Percentiles rank a stretch among this genome's conserved stretches.
Evolutionary conservation across 2,329 filamentous ascomycete species (phyloP).

Genomic region (Camillea tinctor): DNA sequence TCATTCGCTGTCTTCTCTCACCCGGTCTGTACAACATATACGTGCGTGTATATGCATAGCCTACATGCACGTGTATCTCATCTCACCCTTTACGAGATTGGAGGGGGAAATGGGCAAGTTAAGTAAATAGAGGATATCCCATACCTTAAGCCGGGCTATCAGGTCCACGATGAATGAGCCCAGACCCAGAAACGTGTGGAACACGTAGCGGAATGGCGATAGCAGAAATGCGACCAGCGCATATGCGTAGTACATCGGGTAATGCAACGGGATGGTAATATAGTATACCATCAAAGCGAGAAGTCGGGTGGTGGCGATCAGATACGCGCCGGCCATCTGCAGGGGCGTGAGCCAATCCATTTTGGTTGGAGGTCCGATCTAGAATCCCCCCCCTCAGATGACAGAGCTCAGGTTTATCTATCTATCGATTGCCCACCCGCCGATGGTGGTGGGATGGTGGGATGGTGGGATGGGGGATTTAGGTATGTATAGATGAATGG

Average conservation of each 20-base stretch:
- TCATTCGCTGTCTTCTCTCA: not conserved
- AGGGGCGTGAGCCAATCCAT: constrained; percentile 18
- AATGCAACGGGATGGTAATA: constrained; percentile 29
- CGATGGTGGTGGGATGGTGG: not conserved
- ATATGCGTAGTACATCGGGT: constrained; percentile 27
- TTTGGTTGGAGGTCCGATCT: not conserved
- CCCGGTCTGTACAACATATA: not conserved
- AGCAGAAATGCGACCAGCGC: constrained; percentile 26
- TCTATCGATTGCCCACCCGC: not conserved
- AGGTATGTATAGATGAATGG: too few relatives aligned
- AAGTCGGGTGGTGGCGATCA: constrained; percentile 18
- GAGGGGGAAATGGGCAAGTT: constrained; percentile 3
- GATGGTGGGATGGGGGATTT: too few relatives aligned
- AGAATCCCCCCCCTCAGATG: not conserved
- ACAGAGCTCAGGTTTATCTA: not conserved
- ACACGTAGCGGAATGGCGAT: constrained; percentile 27
- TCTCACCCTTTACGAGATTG: not conserved
- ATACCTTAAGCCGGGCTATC: constrained; percentile 30
- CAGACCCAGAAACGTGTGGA: constrained; percentile 13
- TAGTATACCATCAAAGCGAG: constrained; percentile 22
- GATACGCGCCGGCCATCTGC: constrained; percentile 20
- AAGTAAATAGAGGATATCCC: constrained; percentile 2
- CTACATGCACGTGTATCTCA: not conserved
- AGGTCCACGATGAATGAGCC: constrained; percentile 18
- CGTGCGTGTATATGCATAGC: not conserved